Evolutionary conservation across 2,329 filamentous ascomycete species (phyloP), one percentile per base, ranked within the genome.

Genomic region (Cordyceps fumosorosea): DNA sequence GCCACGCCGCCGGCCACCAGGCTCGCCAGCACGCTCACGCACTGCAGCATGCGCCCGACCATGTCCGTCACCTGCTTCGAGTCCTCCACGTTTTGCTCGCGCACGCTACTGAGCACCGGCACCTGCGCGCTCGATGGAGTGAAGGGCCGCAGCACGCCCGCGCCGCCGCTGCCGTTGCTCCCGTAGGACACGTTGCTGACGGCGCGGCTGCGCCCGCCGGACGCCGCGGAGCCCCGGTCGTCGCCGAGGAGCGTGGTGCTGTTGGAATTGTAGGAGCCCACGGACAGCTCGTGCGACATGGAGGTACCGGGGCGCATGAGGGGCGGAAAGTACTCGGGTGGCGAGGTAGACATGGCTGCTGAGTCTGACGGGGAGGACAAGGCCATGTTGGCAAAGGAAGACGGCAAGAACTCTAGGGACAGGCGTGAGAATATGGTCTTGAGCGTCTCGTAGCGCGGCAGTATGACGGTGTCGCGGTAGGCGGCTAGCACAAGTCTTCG

Each of bases 41-140:
- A 99, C 77, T 99, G 95, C 65, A 99, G 80, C 91, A 99, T 96
- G 56, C 93, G 82, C 0, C 92, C 95, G 0, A 97, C 93, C 67
- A 93, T 96, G 68, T 98, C 93, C 0, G 95, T 96, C 60, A 98
- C 86, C 70, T 95, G 86, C 71, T 91, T 84, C 55, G 86, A 88
- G 69, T 89, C 84, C 72, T 88, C 84, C 16, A 85, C 77, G 70
- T 85, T 85, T 69, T 85, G 82, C 69, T 86, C 81, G 62, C 81
- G 79, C 55, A 81, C 72, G 64, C 77, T 79, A 60, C 73, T 74
- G 24, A 78, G 70, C 5, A 71, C 70, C 53, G n/a, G 32, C 3
- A 18, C 16, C 18, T 75, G 71, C 52, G 73, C 65, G 62, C 70
- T 72, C 56, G 75, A 76, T 2, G 80, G 80, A 5, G 81, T 84